Evolutionary conservation across 2,329 filamentous ascomycete genomes (phyloP), one percentile per base, ranked within the genome.

Genomic region (Blastomyces emzantsi): DNA sequence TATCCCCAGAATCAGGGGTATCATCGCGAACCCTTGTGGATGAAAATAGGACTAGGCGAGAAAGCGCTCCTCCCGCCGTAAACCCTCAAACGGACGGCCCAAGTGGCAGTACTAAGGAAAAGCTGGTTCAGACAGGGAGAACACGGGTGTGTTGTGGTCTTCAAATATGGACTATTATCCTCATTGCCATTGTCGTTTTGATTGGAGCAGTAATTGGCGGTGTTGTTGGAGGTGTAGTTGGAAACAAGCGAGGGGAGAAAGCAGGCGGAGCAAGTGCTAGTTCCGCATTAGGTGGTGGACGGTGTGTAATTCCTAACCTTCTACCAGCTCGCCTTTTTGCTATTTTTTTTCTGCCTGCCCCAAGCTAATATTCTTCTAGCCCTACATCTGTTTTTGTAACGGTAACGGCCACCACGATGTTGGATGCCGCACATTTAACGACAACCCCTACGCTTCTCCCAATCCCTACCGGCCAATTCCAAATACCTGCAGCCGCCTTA

Each of bases 201-300:
- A 71, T 84, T 17, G 80, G 79, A 52, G 77, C 78, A 41, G 75
- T 81, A 36, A 75, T 84, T 54, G 83, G 82, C 61, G 82, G 80
- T 62, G 79, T 81, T 6, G 79, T 85, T 68, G 83, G 83, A 4
- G 81, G 81, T 47, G 74, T 84, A 30, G 70, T 83, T 61, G 80
- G 79, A 17, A 81, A 79, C 47, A 74, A 72, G 62, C 74, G 73
- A 66, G 75, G 72, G 7, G 72, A 66, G 55, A 67, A 67, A 51
- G 43, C 62, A 13, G 58, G 62, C 7, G 54, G 57, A 28, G 61
- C 63, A 22, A 62, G 47, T 55, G 59, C 65, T 52, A 57, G 59
- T 30, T 63, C 65, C 11, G 60, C 52, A 7, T 60, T 65, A 56
- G 63, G 64, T 64, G 39, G 30, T 51, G 41, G 54, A 36, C 63